These are phyloP conservation scores for Jatropha podagrica DNA, from an alignment of 441 rosid genomes.

Conservation along the genomic window DNA sequence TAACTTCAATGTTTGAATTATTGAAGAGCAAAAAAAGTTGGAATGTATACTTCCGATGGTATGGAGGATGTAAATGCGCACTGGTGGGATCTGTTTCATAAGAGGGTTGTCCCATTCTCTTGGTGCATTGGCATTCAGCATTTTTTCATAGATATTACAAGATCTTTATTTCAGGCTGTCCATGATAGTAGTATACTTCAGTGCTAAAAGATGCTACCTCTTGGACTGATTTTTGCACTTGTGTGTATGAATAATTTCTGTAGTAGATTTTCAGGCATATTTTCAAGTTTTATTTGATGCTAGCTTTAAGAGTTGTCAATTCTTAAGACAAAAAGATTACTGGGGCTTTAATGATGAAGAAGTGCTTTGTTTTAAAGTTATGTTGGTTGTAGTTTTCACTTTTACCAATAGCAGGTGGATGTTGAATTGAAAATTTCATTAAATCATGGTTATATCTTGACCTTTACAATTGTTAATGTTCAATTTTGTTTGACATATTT, in stretches of 20 bases:
- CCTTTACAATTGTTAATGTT: neutral
- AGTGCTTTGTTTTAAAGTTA: neutral
- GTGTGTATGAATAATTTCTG: neutral
- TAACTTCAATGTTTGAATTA: neutral
- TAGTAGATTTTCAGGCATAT: neutral
- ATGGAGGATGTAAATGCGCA: neutral
- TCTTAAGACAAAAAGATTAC: neutral
- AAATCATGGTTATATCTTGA: neutral
- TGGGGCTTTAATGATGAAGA: neutral
- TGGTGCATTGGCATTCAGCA: neutral
- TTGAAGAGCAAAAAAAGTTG: neutral
- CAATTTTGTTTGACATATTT: constrained; percentile 1
- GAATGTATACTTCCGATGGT: neutral
- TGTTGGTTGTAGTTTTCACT: neutral
- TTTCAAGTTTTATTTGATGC: neutral
- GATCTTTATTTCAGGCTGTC: neutral
- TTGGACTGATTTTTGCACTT: neutral
- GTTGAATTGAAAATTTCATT: neutral
- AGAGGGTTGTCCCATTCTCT: neutral
- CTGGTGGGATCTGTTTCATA: neutral
- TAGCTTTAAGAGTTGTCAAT: neutral
- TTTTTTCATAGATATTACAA: neutral
- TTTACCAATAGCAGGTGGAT: neutral
- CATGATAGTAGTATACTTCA: neutral
- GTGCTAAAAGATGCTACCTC: neutral